These are phyloP conservation scores for Calonectria pseudoturangicola DNA, from an alignment of 2,329 filamentous ascomycete genomes.

Conservation along the genomic window DNA sequence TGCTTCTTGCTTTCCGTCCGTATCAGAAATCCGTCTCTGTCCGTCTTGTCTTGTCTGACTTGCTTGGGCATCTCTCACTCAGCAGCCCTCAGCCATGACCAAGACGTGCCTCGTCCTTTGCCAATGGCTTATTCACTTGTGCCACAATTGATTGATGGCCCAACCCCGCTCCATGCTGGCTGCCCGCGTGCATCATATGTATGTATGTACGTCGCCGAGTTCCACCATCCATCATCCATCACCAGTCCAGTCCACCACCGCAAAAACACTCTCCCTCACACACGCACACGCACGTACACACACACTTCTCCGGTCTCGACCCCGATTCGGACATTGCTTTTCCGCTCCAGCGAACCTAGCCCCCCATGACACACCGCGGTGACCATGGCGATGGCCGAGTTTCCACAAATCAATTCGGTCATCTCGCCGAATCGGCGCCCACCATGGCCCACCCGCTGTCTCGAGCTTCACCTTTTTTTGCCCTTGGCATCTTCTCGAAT, in stretches of 20 bases:
- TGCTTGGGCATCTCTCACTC: slow-evolving; percentile 37
- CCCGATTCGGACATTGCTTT: slow-evolving; percentile 26
- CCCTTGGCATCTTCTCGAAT: neutral
- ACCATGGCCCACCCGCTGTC: neutral
- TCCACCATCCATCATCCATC: neutral
- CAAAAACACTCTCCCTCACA: neutral
- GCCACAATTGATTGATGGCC: neutral
- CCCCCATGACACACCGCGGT: slow-evolving; percentile 37
- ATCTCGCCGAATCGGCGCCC: slow-evolving; percentile 36
- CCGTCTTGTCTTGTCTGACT: neutral
- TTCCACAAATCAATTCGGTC: slow-evolving; percentile 33
- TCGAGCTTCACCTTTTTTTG: neutral
- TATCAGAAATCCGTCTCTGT: neutral
- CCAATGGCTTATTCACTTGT: slow-evolving; percentile 7
- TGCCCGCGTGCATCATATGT: too few relatives aligned
- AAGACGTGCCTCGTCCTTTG: slow-evolving; percentile 14
- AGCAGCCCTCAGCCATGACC: slow-evolving; percentile 31
- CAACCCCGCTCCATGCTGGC: too few relatives aligned
- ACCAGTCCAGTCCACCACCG: neutral
- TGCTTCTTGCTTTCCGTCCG: neutral
- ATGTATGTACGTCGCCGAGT: too few relatives aligned
- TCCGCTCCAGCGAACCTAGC: slow-evolving; percentile 17
- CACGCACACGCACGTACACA: neutral
- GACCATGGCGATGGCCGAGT: slow-evolving; percentile 31
- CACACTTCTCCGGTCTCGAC: slow-evolving; percentile 12